Conservation (phyloP, 1,284 basidiomycete species). For the Microbotryum intermedium region DNA sequence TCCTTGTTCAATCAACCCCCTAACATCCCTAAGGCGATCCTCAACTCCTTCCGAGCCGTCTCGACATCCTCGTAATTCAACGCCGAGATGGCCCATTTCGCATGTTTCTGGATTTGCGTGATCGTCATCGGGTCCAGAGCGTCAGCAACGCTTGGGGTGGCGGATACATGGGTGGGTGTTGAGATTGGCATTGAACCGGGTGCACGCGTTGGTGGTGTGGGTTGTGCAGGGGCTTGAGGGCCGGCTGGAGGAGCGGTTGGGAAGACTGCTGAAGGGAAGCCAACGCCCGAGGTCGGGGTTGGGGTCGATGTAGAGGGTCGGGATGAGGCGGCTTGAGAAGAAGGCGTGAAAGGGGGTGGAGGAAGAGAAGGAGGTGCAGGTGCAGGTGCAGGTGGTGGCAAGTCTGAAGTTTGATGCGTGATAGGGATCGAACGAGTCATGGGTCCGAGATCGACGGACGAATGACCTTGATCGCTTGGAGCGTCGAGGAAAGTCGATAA, state of each 20-base stretch:
- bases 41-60: conserved; percentile 69
- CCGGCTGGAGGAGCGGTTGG: conserved; percentile 16
- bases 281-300: background rate
- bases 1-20: no score
- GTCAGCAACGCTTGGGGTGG: conserved; percentile 50
- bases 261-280: background rate
- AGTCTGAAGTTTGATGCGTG: conserved; percentile 17
- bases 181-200: conserved; percentile 37
- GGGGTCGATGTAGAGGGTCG: conserved; percentile 3
- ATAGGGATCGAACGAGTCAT: conserved; percentile 1
- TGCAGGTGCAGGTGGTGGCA: conserved; percentile 9
- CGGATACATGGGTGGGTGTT: conserved; percentile 36
- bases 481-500: no score
- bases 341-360: conserved; percentile 13
- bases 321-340: conserved; percentile 4
- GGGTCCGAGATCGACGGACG: background rate
- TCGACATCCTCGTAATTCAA: conserved; percentile 85
- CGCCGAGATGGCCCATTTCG: conserved; percentile 78
- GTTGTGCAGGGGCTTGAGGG: conserved; percentile 19
- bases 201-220: conserved; percentile 19
- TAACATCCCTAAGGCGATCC: conserved; percentile 62
- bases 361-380: conserved; percentile 6
- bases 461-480: background rate
- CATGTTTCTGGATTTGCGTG: conserved; percentile 74
- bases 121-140: conserved; percentile 57